Base-by-base conservation (phyloP, 306 rosid species). In the Inga oerstediana region DNA sequence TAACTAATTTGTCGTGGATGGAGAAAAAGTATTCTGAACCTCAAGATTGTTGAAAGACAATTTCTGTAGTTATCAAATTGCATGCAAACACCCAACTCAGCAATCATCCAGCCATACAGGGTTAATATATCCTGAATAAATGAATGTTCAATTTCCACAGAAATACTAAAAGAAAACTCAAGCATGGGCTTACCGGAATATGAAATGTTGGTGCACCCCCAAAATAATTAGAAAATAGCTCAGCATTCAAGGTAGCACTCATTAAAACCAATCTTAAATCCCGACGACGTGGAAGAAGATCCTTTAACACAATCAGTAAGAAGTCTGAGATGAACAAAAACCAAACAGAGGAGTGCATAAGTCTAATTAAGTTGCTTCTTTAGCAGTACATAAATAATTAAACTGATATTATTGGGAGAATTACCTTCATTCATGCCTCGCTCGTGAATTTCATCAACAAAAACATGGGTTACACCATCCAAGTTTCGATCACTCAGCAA, bases 391-490 rank as follows among this genome's bases (percentile, higher is more conserved):
- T 44, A 72, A 61, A 64, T 22, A 27, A 80, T 49, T 72, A 75
- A 76, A 66, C 62, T 24, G 45, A 67, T 51, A 70, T 32, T 79
- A 68, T 48, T 20, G 64, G 81, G 73, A 46, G 48, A 34, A 48
- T 78, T 89, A 97, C 99, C 99, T 92, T 97, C 98, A 86, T 94
- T 97, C 97, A 97, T 94, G 89, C 99, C 99, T 75, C 99, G 94
- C 81, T 97, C 99, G 51, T 97, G 99, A 83, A 97, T 97, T 88
- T 97, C 99, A 86, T 97, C 98, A 75, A 97, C 99, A 89, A 97
- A 91, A 79, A 97, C 98, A 87, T 94, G 99, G 75, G 98, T 92
- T 83, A 94, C 84, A 77, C 97, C 98, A 84, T 91, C 93, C 86
- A 97, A 87, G 85, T 88, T 94, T 85, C 98, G 90, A 84, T 97